Evolutionary conservation across 306 rosid species (phyloP).

Genomic region (Cicer cuneatum): DNA sequence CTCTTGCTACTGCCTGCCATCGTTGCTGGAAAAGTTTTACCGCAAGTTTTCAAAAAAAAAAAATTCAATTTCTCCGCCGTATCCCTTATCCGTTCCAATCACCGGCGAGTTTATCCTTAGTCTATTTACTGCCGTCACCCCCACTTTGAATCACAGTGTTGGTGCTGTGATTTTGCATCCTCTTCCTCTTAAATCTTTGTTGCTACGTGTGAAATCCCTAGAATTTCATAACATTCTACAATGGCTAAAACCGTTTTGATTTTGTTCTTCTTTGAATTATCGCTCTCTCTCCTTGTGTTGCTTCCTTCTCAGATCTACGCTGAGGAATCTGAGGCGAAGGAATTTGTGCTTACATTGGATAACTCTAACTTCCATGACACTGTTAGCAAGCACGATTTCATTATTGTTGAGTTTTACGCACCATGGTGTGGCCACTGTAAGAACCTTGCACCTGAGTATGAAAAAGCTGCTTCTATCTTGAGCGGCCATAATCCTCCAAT

Average conservation of each 20-base stretch:
- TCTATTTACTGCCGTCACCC: too few species aligned
- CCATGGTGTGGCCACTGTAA: too few species aligned
- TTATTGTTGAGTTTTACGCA: conserved; percentile 93
- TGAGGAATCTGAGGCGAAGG: conserved; percentile 66
- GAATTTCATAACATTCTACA: neutral
- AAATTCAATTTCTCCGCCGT: too few species aligned
- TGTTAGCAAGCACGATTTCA: conserved; percentile 73
- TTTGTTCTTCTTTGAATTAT: conserved; percentile 39
- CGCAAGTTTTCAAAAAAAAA: too few species aligned
- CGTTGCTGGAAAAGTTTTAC: too few species aligned
- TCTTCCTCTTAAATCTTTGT: too few species aligned
- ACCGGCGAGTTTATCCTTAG: too few species aligned
- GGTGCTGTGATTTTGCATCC: too few species aligned
- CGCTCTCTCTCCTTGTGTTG: conserved; percentile 44
- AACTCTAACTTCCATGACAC: conserved; percentile 79
- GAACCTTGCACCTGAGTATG: too few species aligned
- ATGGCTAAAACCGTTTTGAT: conserved; percentile 65
- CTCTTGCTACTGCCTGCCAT: too few species aligned
- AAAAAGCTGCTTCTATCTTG: conserved; percentile 85
- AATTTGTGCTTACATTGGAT: conserved; percentile 83
- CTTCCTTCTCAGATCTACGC: conserved; percentile 49
- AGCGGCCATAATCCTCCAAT: conserved; percentile 74
- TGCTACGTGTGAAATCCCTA: neutral
- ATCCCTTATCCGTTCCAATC: too few species aligned
- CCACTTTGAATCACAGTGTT: too few species aligned